Percentiles rank a stretch among this genome's conserved stretches.
Evolutionary conservation across 2,329 filamentous ascomycete species (phyloP).

Genomic region (Xylaria sp.): DNA sequence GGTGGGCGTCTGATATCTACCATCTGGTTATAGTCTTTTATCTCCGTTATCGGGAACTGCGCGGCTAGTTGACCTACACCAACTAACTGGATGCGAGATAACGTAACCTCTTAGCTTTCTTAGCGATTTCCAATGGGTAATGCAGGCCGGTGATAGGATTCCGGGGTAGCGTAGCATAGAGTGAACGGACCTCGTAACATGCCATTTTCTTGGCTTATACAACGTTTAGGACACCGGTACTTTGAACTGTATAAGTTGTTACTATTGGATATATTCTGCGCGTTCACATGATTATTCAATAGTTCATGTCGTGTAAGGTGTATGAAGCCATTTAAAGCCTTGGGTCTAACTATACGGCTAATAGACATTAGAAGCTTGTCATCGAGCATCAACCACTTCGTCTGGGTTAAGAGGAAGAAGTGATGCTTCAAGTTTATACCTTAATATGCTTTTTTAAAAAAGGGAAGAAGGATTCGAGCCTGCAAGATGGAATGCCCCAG

Average conservation of each 20-base stretch:
- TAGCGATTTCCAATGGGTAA: background rate
- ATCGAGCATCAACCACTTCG: background rate
- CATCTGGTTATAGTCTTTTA: conserved; percentile 38
- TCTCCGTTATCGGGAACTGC: conserved; percentile 47
- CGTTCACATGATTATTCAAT: too few relatives aligned
- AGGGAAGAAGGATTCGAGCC: too few relatives aligned
- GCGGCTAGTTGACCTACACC: conserved; percentile 17
- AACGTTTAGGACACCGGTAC: background rate
- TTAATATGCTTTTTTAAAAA: conserved; percentile 3
- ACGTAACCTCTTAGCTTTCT: background rate
- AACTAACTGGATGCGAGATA: conserved; percentile 1
- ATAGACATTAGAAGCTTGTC: too few relatives aligned
- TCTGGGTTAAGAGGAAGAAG: conserved; percentile 1
- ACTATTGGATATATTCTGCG: background rate
- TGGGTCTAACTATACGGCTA: background rate
- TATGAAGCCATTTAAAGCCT: background rate
- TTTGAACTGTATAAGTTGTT: background rate
- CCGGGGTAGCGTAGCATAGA: background rate
- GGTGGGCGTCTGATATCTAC: conserved; percentile 11
- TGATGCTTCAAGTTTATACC: background rate
- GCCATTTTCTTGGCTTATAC: background rate
- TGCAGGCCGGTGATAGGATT: conserved; percentile 1
- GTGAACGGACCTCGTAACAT: background rate
- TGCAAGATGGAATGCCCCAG: conserved; percentile 34
- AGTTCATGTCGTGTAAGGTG: background rate